Evolutionary conservation across 768 basidiomycete genomes (phyloP).

Genomic region (Mycena maculata): DNA sequence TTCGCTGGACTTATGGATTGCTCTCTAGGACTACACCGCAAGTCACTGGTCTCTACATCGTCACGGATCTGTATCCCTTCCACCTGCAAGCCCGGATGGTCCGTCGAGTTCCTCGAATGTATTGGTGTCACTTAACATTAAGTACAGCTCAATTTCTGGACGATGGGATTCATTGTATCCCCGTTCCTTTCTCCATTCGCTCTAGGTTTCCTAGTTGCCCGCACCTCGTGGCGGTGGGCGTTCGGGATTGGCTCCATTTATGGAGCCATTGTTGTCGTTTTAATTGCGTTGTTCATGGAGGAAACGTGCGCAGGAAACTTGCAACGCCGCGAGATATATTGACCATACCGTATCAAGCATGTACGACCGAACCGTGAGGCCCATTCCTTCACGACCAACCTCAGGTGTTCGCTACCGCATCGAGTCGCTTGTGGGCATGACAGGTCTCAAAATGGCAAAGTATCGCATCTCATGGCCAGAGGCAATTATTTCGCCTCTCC

Average conservation of each 20-base stretch:
- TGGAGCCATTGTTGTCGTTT: constrained; percentile 60
- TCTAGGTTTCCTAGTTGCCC: constrained; percentile 75
- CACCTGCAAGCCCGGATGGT: constrained; percentile 75
- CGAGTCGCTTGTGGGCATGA: constrained; percentile 71
- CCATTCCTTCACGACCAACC: constrained; percentile 58
- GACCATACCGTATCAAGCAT: constrained; percentile 49
- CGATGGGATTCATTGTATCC: constrained; percentile 77
- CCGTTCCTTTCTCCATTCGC: constrained; percentile 74
- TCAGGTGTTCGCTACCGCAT: constrained; percentile 62
- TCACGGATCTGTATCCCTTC: constrained; percentile 75
- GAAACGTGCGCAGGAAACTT: constrained; percentile 63
- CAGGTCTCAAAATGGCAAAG: constrained; percentile 67
- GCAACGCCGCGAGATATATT: background rate
- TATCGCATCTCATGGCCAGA: constrained; percentile 64
- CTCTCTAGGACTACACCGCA: constrained; percentile 62
- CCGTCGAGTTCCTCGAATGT: constrained; percentile 14
- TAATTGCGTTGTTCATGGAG: constrained; percentile 71
- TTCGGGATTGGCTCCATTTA: constrained; percentile 78
- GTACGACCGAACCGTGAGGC: constrained; percentile 69
- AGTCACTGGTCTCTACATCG: constrained; percentile 67
- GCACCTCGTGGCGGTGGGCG: constrained; percentile 71
- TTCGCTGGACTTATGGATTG: background rate
- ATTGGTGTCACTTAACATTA: background rate
- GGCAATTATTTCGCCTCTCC: constrained; percentile 57
- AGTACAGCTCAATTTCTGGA: constrained; percentile 73